Base-by-base conservation (phyloP, 805 yeast genomes). In the Kregervanrija fluxuum region DNA sequence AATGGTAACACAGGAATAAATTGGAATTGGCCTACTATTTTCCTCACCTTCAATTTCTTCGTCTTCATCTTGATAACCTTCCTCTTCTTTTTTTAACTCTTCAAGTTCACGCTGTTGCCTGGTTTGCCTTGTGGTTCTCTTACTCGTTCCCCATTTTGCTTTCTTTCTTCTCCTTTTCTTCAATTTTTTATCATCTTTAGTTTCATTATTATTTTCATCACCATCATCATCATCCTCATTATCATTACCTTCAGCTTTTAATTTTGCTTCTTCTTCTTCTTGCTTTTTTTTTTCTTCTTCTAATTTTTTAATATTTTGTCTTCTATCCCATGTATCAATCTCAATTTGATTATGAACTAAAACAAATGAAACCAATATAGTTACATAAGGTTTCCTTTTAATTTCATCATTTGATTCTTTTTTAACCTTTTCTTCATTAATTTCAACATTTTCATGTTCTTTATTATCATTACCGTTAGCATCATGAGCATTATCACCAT, bases 1-100 rank as follows among this genome's bases (percentile, higher is more conserved):
- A 40, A 88, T 70, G 0, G 96, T 82, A 16, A 84, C 65, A 0
- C 95, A 73, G 0, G 90, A 78, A 56, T 54, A 77, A 33, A 67
- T 56, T 30, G 72, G 67, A 30, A 62, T 68, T 1, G 82, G 82
- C 30, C 57, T 67, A 1, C 71, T 69, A 42, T 69, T 70, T 15
- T 61, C 62, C 9, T 58, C 67, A n/a, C 60, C 66, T 38, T 55
- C 59, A 8, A 53, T 56, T 11, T 49, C 54, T 3, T 48, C 54
- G 33, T 47, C 54, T 17, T 51, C 56, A 16, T 43, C 53, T 22
- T 44, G 48, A 36, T 40, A 51, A 30, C 50, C 55, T 9, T 48
- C 54, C 15, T 48, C 48, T 5, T 40, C 54, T 30, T 51, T 42
- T 14, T 53, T 43, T 11, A 45, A 40, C 11, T 41, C 47, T 42